These are phyloP conservation scores for Lentithecium fluviatile DNA, from an alignment of 495 filamentous ascomycete genomes.

Conservation along the genomic window DNA sequence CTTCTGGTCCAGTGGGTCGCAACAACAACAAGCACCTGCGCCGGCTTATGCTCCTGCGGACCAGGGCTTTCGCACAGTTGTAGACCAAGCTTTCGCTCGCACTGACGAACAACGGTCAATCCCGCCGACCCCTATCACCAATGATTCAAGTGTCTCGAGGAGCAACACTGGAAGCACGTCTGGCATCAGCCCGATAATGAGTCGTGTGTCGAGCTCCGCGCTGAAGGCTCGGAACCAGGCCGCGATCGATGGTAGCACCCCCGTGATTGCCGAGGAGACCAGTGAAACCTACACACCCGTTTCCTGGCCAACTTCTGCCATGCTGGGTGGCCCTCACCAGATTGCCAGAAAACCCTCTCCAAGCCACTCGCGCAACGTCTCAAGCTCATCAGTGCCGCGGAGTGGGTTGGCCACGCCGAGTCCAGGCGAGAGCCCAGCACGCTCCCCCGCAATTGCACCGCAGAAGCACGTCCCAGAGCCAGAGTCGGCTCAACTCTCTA, in stretches of 20 bases:
- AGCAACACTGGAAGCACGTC: conserved; percentile 66
- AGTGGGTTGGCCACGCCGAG: conserved; percentile 62
- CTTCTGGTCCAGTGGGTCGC: conserved; percentile 30
- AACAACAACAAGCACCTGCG: neutral
- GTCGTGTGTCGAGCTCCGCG: conserved; percentile 49
- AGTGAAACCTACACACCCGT: conserved; percentile 31
- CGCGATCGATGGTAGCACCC: conserved; percentile 47
- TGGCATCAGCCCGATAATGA: conserved; percentile 68
- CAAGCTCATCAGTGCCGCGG: conserved; percentile 45
- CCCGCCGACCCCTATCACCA: conserved; percentile 56
- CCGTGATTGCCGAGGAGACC: conserved; percentile 58
- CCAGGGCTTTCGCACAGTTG: conserved; percentile 63
- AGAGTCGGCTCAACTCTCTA: conserved; percentile 30
- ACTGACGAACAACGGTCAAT: conserved; percentile 45
- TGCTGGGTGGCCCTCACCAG: conserved; percentile 37
- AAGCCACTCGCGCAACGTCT: conserved; percentile 39
- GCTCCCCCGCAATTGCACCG: conserved; percentile 53
- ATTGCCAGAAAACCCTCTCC: conserved; percentile 45
- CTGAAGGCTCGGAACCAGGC: conserved; percentile 18
- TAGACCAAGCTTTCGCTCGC: conserved; percentile 67
- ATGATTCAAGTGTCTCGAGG: conserved; percentile 49
- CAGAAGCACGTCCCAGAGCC: conserved; percentile 43
- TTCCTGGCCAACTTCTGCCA: conserved; percentile 28
- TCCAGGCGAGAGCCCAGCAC: conserved; percentile 62
- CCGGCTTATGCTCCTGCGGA: conserved; percentile 49